phyloP scores from a whole-genome alignment of 495 filamentous ascomycete species.

The Penicillium paxilli region DNA sequence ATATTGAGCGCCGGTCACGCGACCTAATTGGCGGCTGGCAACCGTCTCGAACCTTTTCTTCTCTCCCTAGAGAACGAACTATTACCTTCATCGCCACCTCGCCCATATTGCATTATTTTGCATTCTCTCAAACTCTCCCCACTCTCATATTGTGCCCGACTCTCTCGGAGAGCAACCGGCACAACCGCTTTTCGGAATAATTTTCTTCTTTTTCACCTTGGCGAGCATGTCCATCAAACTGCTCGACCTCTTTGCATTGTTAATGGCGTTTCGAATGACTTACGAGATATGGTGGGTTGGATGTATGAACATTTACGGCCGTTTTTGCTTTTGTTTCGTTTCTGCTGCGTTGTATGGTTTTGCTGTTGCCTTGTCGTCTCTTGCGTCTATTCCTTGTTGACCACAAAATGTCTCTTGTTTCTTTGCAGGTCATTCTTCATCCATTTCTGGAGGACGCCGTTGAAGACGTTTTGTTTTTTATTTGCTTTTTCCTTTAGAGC shows the following conservation, averaged over 20 bases:
- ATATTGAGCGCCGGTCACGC: conserved; percentile 54
- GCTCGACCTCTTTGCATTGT: conserved; percentile 32
- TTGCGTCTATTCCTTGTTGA: neutral
- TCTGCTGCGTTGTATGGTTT: conserved; percentile 23
- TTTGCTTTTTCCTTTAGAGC: conserved; percentile 46
- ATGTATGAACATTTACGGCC: conserved; percentile 50
- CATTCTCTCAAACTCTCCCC: neutral
- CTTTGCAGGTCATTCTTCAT: conserved; percentile 33
- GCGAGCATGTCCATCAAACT: neutral
- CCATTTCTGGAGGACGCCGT: conserved; percentile 36
- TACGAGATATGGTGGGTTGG: conserved; percentile 44
- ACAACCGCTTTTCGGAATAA: conserved; percentile 10
- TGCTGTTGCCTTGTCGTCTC: conserved; percentile 13
- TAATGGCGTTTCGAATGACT: conserved; percentile 45
- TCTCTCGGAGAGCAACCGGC: conserved; percentile 2
- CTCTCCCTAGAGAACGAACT: neutral
- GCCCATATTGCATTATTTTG: neutral
- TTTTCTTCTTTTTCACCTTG: neutral
- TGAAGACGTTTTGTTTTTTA: conserved; percentile 38
- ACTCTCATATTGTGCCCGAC: neutral
- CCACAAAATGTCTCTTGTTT: conserved; percentile 26
- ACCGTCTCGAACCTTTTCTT: conserved; percentile 6
- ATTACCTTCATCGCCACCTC: neutral
- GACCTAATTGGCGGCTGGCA: conserved; percentile 37
- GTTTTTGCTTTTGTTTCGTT: conserved; percentile 22